Evolutionary conservation across 2,329 filamentous ascomycete genomes (phyloP).

Genomic region (Alternaria incomplexa): DNA sequence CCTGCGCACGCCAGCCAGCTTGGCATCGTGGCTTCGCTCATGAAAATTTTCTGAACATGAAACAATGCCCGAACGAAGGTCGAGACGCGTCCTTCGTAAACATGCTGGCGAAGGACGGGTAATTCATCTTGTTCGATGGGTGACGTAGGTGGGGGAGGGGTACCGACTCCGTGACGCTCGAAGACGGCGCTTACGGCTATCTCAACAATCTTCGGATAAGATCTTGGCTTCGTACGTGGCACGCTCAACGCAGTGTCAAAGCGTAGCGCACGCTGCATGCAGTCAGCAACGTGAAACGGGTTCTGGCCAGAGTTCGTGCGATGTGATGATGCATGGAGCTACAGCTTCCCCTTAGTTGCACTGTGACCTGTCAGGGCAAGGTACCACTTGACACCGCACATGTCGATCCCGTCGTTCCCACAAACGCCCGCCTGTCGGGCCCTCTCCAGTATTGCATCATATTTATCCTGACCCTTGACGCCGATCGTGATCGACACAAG

Average conservation of each 20-base stretch:
- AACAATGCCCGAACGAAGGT: background rate
- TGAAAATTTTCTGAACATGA: background rate
- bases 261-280: background rate
- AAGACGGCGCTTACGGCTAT: background rate
- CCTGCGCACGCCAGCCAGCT: background rate
- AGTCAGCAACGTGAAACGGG: background rate
- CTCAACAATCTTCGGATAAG: background rate
- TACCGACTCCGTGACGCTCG: background rate
- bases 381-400: conserved; percentile 50
- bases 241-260: background rate
- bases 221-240: conserved; percentile 7
- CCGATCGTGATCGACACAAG: conserved; percentile 49
- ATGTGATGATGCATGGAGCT: conserved; percentile 1
- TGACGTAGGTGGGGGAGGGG: background rate
- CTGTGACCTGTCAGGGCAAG: conserved; percentile 35
- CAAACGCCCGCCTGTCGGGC: conserved; percentile 40
- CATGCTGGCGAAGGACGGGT: background rate
- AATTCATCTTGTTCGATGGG: background rate
- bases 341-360: conserved; percentile 28
- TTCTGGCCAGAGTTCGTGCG: background rate
- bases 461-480: conserved; percentile 42
- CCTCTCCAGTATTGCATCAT: conserved; percentile 42
- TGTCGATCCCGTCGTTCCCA: conserved; percentile 42
- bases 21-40: background rate
- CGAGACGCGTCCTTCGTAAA: background rate